These are phyloP conservation scores for Leishmania aethiopica DNA, from an alignment of 208 protist genomes.

Conservation along the genomic window DNA sequence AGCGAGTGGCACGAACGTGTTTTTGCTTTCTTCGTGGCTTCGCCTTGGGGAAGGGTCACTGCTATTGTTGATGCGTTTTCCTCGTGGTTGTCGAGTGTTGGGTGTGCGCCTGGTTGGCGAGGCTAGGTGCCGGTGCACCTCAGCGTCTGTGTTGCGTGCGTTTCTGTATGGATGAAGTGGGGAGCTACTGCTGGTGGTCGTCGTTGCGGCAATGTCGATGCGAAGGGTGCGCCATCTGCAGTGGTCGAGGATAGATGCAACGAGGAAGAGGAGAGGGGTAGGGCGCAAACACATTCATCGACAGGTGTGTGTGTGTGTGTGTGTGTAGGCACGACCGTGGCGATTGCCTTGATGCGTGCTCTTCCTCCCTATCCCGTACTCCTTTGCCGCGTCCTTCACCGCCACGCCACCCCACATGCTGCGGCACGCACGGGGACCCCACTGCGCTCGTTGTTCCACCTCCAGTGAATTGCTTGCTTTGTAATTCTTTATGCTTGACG, in stretches of 20 bases:
- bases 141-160: neutral
- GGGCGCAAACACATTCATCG: slow-evolving; percentile 8
- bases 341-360: neutral
- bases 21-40: neutral
- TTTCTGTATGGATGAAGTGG: slow-evolving; percentile 2
- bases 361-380: neutral
- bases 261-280: slow-evolving; percentile 1
- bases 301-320: neutral
- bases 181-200: no score
- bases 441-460: neutral
- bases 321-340: neutral
- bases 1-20: neutral
- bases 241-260: neutral
- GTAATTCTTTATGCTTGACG: neutral
- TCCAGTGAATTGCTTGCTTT: neutral
- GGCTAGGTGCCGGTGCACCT: neutral
- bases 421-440: neutral
- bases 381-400: neutral
- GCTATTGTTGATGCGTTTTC: neutral
- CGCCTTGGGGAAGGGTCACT: neutral
- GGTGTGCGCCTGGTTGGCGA: neutral
- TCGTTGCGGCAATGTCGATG: neutral
- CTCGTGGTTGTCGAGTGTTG: neutral
- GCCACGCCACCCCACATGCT: neutral
- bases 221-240: neutral